These are phyloP conservation scores for Cardamine resedifolia DNA, from an alignment of 345 rosid genomes.

Conservation along the genomic window DNA sequence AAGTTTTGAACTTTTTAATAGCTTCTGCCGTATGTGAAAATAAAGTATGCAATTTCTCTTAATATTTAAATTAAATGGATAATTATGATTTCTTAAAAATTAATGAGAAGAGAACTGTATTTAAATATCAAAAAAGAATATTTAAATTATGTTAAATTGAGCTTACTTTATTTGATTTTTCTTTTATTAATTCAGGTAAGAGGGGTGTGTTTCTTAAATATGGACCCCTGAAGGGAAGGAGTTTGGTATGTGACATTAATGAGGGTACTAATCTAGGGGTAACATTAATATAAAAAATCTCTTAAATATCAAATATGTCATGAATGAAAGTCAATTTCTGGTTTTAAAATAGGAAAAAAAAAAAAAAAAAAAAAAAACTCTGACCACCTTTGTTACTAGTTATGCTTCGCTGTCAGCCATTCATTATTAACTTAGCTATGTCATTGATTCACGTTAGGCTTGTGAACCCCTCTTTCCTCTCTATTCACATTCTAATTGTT, in stretches of 20 bases:
- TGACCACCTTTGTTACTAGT: constrained; percentile 17
- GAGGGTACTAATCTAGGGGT: constrained; percentile 1
- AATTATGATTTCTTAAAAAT: neutral
- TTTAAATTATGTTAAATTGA: constrained; percentile 5
- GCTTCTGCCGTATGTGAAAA: no score
- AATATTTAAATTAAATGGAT: neutral
- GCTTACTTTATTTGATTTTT: constrained; percentile 11
- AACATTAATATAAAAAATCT: neutral
- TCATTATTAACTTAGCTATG: constrained; percentile 23
- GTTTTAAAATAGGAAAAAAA: neutral
- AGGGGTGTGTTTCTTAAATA: constrained; percentile 8
- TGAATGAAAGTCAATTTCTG: constrained; percentile 29
- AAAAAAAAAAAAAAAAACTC: neutral
- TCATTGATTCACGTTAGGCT: constrained; percentile 32
- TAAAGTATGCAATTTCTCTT: neutral
- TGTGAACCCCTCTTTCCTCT: constrained; percentile 6
- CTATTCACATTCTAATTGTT: constrained; percentile 31
- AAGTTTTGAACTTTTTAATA: neutral
- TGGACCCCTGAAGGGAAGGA: constrained; percentile 26
- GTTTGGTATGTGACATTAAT: constrained; percentile 38
- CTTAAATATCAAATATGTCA: constrained; percentile 18
- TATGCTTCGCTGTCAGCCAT: constrained; percentile 36
- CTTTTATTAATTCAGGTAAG: neutral
- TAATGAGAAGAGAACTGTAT: neutral
- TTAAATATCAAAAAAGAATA: neutral